Base-by-base conservation (phyloP, 129 eudicot species). In the Artemisia annua region DNA sequence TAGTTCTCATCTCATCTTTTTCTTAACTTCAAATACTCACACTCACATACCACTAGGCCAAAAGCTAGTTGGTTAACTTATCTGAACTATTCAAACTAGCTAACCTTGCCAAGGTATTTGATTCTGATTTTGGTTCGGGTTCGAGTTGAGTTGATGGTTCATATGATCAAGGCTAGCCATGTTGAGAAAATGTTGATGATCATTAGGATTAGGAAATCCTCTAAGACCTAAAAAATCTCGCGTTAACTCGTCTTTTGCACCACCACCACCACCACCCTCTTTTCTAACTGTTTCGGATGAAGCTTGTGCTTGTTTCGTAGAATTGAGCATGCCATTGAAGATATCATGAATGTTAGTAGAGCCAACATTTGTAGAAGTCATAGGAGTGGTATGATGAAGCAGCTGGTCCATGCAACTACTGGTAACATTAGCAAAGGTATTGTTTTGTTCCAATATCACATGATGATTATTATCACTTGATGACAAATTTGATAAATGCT, bases 151-250 rank as follows among this genome's bases (percentile, higher is more conserved):
- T 11, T 80, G 83, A 63, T 80, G 83, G 59, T 55, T 76, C 77
- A 80, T 72, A 3, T 84, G 89, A 72, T 79, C 76, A 78, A 82
- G 75, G 65, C 76, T 85, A 64, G 80, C 81, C 85, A 82, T 82
- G 64, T 67, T 84, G 43, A 84, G 57, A 69, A 82, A 83, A 55
- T 84, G 85, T 44, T 78, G 77, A 49, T 85, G 82, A 66, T 86
- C 85, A 62, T 16, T 70, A 62, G 72, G 71, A 61, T 20, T 70
- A 13, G 92, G 85, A 50, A 84, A 87, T 12, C 83, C 86, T 81
- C 81, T 83, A 3, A 87, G 79, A 13, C 96, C 92, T 84, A 89
- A 85, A 71, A 89, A 89, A 67, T 89, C 96, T 82, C 96, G 80
- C 6, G 96, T 89, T 78, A 89, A 26, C 28, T 85, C 92, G 10